Base-by-base conservation (phyloP, 2,329 filamentous ascomycete genomes). In the Alternaria viburni region DNA sequence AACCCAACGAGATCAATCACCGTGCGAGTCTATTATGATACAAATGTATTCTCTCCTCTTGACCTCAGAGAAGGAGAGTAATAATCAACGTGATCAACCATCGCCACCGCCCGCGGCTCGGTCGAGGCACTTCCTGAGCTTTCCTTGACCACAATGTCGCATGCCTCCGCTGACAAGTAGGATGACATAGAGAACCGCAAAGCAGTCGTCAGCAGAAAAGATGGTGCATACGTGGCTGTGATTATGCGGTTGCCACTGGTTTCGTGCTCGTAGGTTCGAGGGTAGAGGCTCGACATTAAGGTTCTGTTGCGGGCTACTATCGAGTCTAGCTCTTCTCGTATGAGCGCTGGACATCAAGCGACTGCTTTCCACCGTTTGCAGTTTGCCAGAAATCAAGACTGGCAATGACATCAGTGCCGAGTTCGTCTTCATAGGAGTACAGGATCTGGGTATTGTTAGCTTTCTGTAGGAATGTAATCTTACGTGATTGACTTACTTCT, bases 371-470 rank as follows among this genome's bases (percentile, higher is more conserved):
- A 6, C 72, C 74, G 32, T 69, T 73, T 23, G 72, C 71, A n/a
- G 73, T 66, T 61, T 79, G 77, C 95, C 95, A 99, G 84, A 99
- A 99, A 83, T 99, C 96, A 77, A 99, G 88, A 66, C 93, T 93
- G 72, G 96, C 93, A 67, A 99, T 91, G 56, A 97, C 90, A 77
- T 99, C 96, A 77, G 96, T 93, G 71, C 96, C 95, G 69, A 89
- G 85, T 79, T 99, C 96, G 76, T 98, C 95, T 84, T 99, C 96
- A 79, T 97, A 97, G 52, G 96, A 95, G 81, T 97, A 98, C 56
- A 99, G 83, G 72, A 99, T 98, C 96, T 99, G 74, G 1, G 21
- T 15, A 25, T 11, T 21, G 57, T 77, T 68, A 77, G 65, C 49
- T 28, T 54, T 17, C 32, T 21, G n/a, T 8, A 15, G 44, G 19